Percentiles rank a stretch among this genome's conserved stretches.
phyloP scores from a whole-genome alignment of 805 yeast species.

The Candida glaebosa region DNA sequence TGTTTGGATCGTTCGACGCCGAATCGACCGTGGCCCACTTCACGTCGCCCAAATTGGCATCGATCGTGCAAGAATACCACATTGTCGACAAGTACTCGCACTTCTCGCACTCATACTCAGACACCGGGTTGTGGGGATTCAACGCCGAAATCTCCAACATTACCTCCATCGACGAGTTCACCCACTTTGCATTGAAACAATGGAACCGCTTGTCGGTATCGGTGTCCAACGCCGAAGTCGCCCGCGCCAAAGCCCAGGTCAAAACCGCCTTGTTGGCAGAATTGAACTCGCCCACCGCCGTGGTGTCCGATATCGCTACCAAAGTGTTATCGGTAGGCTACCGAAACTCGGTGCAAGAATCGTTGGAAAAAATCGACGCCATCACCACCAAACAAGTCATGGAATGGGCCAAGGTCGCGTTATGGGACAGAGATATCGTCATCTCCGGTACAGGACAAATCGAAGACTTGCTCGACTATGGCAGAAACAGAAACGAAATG shows the following conservation, averaged over 20 bases:
- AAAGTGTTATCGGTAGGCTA: slow-evolving; percentile 59
- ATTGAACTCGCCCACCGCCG: slow-evolving; percentile 47
- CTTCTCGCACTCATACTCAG: slow-evolving; percentile 70
- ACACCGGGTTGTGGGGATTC: slow-evolving; percentile 84
- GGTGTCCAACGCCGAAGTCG: slow-evolving; percentile 71
- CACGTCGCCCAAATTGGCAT: slow-evolving; percentile 66
- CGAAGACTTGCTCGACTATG: slow-evolving; percentile 80
- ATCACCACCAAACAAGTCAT: slow-evolving; percentile 57
- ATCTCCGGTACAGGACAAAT: slow-evolving; percentile 82
- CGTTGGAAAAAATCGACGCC: slow-evolving; percentile 59
- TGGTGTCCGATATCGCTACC: slow-evolving; percentile 56
- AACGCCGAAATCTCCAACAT: slow-evolving; percentile 61
- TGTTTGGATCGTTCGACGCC: slow-evolving; percentile 52
- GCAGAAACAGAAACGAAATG: slow-evolving; percentile 85
- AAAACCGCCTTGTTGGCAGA: slow-evolving; percentile 58
- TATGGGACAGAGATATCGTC: slow-evolving; percentile 84
- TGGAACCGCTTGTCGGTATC: slow-evolving; percentile 84
- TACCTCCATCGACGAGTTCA: slow-evolving; percentile 63
- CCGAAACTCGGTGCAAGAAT: slow-evolving; percentile 58
- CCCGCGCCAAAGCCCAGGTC: slow-evolving; percentile 68
- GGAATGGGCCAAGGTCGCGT: slow-evolving; percentile 69
- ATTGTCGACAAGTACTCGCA: slow-evolving; percentile 69
- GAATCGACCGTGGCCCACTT: slow-evolving; percentile 47
- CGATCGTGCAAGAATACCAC: slow-evolving; percentile 67
- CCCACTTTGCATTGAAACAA: slow-evolving; percentile 78